Conservation (phyloP, 1,139 yeast species). For the Hansenula sp. region DNA sequence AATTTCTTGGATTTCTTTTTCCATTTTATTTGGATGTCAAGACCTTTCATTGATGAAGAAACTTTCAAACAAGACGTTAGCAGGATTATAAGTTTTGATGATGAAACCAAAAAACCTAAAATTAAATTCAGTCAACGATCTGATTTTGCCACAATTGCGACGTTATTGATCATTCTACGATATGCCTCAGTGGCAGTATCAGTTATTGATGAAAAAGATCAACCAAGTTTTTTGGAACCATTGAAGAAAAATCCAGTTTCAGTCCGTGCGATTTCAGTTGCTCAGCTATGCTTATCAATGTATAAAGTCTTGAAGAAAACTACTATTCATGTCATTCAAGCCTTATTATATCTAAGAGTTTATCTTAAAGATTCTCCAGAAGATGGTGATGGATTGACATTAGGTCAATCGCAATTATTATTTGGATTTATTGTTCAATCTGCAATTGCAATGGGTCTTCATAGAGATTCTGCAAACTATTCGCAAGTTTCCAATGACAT, state of each 20-base stretch:
- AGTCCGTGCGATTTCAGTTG: slow-evolving; percentile 26
- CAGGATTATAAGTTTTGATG: not conserved
- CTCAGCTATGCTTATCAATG: slow-evolving; percentile 27
- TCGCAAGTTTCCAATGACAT: slow-evolving; percentile 8
- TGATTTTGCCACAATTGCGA: slow-evolving; percentile 39
- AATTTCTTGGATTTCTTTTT: slow-evolving; percentile 1
- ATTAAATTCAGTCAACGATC: slow-evolving; percentile 3
- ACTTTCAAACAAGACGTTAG: slow-evolving; percentile 16
- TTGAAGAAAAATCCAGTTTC: slow-evolving; percentile 30
- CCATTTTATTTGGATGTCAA: slow-evolving; percentile 1
- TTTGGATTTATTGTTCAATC: slow-evolving; percentile 14
- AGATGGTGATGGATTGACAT: slow-evolving; percentile 14
- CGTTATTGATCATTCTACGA: slow-evolving; percentile 38
- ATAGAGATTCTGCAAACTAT: slow-evolving; percentile 21
- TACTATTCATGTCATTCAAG: slow-evolving; percentile 33
- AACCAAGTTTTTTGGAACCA: slow-evolving; percentile 8
- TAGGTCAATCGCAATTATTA: slow-evolving; percentile 13
- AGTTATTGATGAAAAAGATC: slow-evolving; percentile 11
- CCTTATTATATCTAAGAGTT: slow-evolving; percentile 30
- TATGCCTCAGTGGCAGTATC: slow-evolving; percentile 31
- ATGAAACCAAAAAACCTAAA: not conserved
- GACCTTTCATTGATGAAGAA: slow-evolving; percentile 39
- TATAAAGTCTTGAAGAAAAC: slow-evolving; percentile 28
- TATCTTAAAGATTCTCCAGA: slow-evolving; percentile 31
- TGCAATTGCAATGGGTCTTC: slow-evolving; percentile 16